Percentiles rank a stretch among this genome's conserved stretches.
phyloP scores from a whole-genome alignment of 2,329 filamentous ascomycete species.

The Calonectria pseudoreteaudii region DNA sequence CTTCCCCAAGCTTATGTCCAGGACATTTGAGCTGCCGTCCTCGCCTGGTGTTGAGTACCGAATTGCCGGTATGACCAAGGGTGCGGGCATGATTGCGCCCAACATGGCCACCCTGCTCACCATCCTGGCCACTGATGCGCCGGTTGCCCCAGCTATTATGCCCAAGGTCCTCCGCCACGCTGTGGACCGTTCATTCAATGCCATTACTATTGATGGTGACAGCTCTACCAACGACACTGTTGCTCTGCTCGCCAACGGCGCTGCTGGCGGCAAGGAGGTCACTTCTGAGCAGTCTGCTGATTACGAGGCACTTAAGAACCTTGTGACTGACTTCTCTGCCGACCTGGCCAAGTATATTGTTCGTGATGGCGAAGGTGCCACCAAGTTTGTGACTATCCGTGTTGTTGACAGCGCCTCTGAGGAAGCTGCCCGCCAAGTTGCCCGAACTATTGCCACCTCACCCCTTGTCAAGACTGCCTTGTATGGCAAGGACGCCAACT shows the following conservation, averaged over 20 bases:
- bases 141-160: constrained; percentile 76
- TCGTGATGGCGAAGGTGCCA: constrained; percentile 95
- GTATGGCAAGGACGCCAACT: constrained; percentile 98
- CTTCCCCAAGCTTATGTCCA: constrained; percentile 94
- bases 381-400: constrained; percentile 95
- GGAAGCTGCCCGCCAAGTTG: constrained; percentile 80
- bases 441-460: constrained; percentile 88
- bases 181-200: constrained; percentile 90
- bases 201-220: constrained; percentile 96
- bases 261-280: constrained; percentile 79
- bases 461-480: constrained; percentile 97
- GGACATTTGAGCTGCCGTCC: constrained; percentile 85
- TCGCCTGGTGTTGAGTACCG: constrained; percentile 80
- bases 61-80: constrained; percentile 96
- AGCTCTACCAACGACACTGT: constrained; percentile 98
- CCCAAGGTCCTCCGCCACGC: constrained; percentile 78
- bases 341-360: constrained; percentile 93
- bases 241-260: constrained; percentile 94
- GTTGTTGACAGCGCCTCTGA: constrained; percentile 80
- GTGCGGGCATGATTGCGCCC: constrained; percentile 98
- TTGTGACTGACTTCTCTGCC: constrained; percentile 82
- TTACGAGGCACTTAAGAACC: constrained; percentile 75
- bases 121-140: constrained; percentile 91
- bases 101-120: constrained; percentile 98
- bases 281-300: constrained; percentile 66